These are phyloP conservation scores for Botrytis byssoidea DNA, from an alignment of 2,329 filamentous ascomycete species.

Conservation along the genomic window DNA sequence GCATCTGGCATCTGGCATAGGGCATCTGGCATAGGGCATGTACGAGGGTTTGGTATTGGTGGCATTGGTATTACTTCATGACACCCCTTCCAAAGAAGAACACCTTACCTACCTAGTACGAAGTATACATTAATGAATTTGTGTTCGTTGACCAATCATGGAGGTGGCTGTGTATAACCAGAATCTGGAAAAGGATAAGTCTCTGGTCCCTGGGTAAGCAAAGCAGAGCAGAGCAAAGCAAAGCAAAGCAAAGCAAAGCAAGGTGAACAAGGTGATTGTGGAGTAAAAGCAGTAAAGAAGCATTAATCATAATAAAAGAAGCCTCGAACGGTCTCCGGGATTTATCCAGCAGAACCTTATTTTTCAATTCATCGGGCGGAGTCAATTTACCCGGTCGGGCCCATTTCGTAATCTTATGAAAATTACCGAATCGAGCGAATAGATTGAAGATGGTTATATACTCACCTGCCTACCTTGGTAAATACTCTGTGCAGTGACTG, in stretches of 20 bases:
- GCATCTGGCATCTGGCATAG: background rate
- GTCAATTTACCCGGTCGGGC: background rate
- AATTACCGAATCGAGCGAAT: background rate
- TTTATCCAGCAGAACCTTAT: conserved; percentile 4
- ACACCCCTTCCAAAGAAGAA: background rate
- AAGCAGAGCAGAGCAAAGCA: no score
- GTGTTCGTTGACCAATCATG: background rate
- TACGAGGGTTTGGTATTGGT: background rate
- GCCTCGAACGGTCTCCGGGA: background rate
- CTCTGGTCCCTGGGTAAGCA: background rate
- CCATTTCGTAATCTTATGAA: background rate
- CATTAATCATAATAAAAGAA: background rate
- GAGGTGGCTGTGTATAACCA: background rate
- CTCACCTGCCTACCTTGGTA: background rate
- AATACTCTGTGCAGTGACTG: no score
- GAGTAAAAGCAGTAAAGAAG: background rate
- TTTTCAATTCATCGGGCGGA: background rate
- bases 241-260: no score
- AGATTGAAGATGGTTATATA: background rate
- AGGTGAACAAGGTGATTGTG: no score
- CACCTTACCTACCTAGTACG: background rate
- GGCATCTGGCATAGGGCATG: background rate
- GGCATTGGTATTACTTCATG: background rate
- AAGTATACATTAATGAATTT: background rate
- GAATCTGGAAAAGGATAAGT: background rate